A percentile compares a stretch with the other conserved stretches of the same genome.
Evolutionary conservation across 176 grass and related monocot genomes (phyloP).

Genomic region (Olyra latifolia): DNA sequence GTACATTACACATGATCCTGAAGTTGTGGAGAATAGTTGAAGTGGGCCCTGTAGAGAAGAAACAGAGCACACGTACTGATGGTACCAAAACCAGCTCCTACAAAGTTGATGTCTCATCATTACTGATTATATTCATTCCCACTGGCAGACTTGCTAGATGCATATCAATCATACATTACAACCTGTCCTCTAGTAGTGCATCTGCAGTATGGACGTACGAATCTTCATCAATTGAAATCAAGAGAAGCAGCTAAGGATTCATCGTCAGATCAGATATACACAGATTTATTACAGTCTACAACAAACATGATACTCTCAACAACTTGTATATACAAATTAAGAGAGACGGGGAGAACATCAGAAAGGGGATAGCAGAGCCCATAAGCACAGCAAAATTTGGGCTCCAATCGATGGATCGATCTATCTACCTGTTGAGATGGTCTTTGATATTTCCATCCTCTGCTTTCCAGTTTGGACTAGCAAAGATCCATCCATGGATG

Average conservation of each 20-base stretch:
- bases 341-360: not conserved
- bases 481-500: not conserved
- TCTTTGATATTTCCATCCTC: not conserved
- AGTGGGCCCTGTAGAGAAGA: slow-evolving; percentile 13
- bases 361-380: not conserved
- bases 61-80: not conserved
- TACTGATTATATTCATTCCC: slow-evolving; percentile 8
- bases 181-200: not conserved
- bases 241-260: not conserved
- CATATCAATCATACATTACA: not conserved
- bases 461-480: not conserved
- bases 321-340: not conserved
- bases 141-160: not conserved
- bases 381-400: slow-evolving; percentile 20
- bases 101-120: not conserved
- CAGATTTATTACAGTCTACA: not conserved
- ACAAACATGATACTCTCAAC: not conserved
- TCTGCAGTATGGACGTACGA: not conserved
- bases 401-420: not conserved
- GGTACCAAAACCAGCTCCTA: not conserved
- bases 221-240: not conserved
- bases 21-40: not conserved
- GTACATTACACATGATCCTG: not conserved
- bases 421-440: not conserved
- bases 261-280: not conserved